Percentiles rank a stretch among this genome's conserved stretches.
Conservation (phyloP, 306 rosid species). For the Acacia confusa region DNA sequence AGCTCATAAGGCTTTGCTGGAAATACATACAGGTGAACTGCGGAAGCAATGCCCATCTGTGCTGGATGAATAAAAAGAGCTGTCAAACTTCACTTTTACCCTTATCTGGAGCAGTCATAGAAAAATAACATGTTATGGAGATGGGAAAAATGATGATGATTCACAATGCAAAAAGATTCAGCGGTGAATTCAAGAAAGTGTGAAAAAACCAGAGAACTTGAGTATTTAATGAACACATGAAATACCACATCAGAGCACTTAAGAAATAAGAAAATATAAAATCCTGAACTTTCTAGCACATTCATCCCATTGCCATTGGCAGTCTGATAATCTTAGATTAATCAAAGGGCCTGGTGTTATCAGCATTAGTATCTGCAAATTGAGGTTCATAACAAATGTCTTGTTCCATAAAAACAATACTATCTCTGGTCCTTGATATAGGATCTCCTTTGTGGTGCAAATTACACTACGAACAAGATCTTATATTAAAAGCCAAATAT, state of each 20-base stretch:
- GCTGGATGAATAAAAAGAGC: slow-evolving; percentile 60
- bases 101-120: slow-evolving; percentile 37
- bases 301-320: slow-evolving; percentile 18
- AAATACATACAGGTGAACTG: slow-evolving; percentile 93
- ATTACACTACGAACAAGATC: too few species aligned
- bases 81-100: slow-evolving; percentile 52
- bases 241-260: slow-evolving; percentile 23
- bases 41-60: slow-evolving; percentile 98
- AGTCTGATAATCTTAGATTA: slow-evolving; percentile 29
- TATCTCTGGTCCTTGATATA: too few species aligned
- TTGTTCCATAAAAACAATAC: slow-evolving; percentile 23
- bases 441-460: too few species aligned
- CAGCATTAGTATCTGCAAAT: slow-evolving; percentile 16
- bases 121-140: slow-evolving; percentile 31
- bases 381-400: slow-evolving; percentile 18
- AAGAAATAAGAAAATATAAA: slow-evolving; percentile 18
- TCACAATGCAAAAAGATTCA: slow-evolving; percentile 27
- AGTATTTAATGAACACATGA: slow-evolving; percentile 31
- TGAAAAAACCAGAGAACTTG: slow-evolving; percentile 24
- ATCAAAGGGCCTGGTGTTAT: slow-evolving; percentile 15
- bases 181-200: slow-evolving; percentile 35
- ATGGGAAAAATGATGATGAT: slow-evolving; percentile 26
- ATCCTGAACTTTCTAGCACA: slow-evolving; percentile 23
- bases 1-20: slow-evolving; percentile 94
- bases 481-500: too few species aligned